Evolutionary conservation across 2,329 filamentous ascomycete genomes (phyloP), one percentile per base, ranked within the genome.

Genomic region (Corynespora cassiicola): DNA sequence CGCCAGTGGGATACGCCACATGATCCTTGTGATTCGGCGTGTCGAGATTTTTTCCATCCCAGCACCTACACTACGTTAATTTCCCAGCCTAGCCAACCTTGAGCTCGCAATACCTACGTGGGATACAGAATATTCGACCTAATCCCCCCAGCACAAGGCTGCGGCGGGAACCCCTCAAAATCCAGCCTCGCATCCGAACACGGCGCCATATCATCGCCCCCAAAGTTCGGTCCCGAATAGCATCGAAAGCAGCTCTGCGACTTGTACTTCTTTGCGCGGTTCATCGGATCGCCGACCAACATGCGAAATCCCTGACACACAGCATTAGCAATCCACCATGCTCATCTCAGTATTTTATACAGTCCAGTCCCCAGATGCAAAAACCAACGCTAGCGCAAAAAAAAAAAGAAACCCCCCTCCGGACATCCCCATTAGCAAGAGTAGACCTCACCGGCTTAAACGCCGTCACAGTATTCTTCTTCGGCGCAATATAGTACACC

Each of bases 11-110:
- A 45, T 73, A 73, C 14, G 71, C 58, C 17, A 73, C 65, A 50
- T 72, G 81, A 9, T 34, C 33, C 14, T 38, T 41, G 72, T 84
- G 80, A 61, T 83, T 74, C 0, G 57, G 38, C 16, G 75, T 76
- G 52, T 80, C 77, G 6, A 71, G 31, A 56, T 75, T 74, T 52
- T 68, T 69, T 41, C 74, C 74, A 43, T 77, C 72, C 74, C 74
- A 76, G 66, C 74, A 60, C 27, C 50, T 53, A n/a, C n/a, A n/a
- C n/a, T n/a, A n/a, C n/a, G n/a, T n/a, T n/a, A n/a, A n/a, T n/a
- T n/a, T n/a, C n/a, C n/a, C n/a, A n/a, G n/a, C n/a, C n/a, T n/a
- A n/a, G n/a, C n/a, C n/a, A n/a, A n/a, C n/a, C n/a, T n/a, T n/a
- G n/a, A n/a, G n/a, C n/a, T n/a, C n/a, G n/a, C n/a, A 32, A 9